Evolutionary conservation across 2,329 filamentous ascomycete genomes (phyloP).

Genomic region (Ceratocystis diversiconidia): DNA sequence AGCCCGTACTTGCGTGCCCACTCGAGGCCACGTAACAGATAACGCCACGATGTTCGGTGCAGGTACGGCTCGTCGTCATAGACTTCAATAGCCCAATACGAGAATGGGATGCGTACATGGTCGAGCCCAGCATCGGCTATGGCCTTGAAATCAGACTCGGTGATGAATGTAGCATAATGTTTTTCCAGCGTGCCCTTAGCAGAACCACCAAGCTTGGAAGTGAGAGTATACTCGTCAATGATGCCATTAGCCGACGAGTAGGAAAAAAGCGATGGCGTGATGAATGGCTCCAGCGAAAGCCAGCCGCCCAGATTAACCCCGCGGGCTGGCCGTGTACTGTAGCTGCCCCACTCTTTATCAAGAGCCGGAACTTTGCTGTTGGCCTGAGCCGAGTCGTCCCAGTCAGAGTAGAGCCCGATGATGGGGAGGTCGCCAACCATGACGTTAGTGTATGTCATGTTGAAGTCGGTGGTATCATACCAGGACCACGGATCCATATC

Average conservation of each 20-base stretch:
- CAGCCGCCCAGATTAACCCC: conserved; percentile 91
- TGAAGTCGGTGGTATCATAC: conserved; percentile 83
- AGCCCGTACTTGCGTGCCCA: conserved; percentile 86
- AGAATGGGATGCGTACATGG: conserved; percentile 90
- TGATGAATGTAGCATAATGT: conserved; percentile 84
- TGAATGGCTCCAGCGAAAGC: conserved; percentile 88
- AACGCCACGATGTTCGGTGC: conserved; percentile 76
- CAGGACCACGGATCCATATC: conserved; percentile 82
- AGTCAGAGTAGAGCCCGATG: conserved; percentile 74
- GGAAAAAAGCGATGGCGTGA: conserved; percentile 80
- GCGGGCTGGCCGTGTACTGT: conserved; percentile 63
- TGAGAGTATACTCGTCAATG: conserved; percentile 79
- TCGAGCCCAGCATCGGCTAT: conserved; percentile 83
- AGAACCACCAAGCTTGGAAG: conserved; percentile 50
- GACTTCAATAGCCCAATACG: conserved; percentile 83
- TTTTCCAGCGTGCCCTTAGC: conserved; percentile 60
- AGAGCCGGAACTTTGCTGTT: conserved; percentile 71
- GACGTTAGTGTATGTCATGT: conserved; percentile 77
- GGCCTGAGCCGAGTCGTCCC: conserved; percentile 68
- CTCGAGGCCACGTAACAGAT: conserved; percentile 82
- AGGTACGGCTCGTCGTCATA: conserved; percentile 84
- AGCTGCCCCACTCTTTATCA: conserved; percentile 60
- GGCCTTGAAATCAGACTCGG: conserved; percentile 66
- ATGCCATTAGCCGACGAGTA: conserved; percentile 49
- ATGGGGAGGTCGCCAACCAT: conserved; percentile 77